Evolutionary conservation across 1,284 basidiomycete genomes (phyloP), one percentile per base, ranked within the genome.

Genomic region (Naganishia sp.): DNA sequence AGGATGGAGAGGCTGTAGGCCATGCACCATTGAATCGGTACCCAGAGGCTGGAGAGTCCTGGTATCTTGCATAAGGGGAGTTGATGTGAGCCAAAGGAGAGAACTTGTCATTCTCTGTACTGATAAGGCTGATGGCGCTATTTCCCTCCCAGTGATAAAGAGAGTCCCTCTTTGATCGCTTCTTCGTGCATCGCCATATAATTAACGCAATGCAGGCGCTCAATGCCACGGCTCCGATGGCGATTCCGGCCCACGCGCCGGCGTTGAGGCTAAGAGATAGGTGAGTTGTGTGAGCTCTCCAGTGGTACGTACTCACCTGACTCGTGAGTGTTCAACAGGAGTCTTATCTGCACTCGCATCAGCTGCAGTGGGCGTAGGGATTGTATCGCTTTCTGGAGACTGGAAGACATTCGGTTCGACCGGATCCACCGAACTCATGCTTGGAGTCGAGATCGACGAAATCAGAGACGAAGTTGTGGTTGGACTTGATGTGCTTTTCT

Each of bases 51-150:
- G 48, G 48, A 25, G 48, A 15, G 15, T 52, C 48, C 7, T 43
- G 48, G 15, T 60, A 50, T 6, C 36, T 48, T 2, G n/a, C 49
- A 23, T 18, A 21, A 5, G 59, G 36, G 5, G 59, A 42, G 49
- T n/a, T n/a, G n/a, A n/a, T n/a, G n/a, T n/a, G 31, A 6, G 21
- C 18, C 13, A 31, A 21, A 9, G 59, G 59, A 4, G 31, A 39
- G n/a, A 4, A 55, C 36, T 61, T 52, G 59, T 28, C 21, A 10
- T 39, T 39, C 15, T 61, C 59, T 21, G 53, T 33, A 13, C 53
- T 55, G 53, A 39, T 13, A n/a, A 55, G n/a, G n/a, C 48, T 49
- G n/a, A 61, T 50, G 4, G 59, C 13, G 25, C 59, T 50, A n/a
- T n/a, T 33, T n/a, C 50, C 59, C 10, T 49, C 25, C 59, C 59